Conservation (phyloP, 345 rosid species). For the Salix koriyanagi region DNA sequence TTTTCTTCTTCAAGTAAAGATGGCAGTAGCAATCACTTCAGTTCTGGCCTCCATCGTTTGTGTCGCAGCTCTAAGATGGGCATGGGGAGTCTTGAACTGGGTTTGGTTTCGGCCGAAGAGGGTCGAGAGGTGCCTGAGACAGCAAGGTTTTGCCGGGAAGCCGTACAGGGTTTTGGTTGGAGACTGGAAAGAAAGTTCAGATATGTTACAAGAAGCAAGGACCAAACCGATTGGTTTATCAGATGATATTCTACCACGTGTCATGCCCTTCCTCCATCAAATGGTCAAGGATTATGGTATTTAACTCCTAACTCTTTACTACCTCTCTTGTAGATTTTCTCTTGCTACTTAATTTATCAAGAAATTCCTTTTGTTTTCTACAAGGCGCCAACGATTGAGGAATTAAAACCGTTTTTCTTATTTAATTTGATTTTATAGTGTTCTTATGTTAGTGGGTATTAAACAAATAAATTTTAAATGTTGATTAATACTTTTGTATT, state of each 20-base stretch:
- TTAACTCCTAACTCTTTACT: not conserved
- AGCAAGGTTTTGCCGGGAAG: constrained; percentile 44
- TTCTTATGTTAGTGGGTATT: too few species aligned
- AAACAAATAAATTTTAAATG: too few species aligned
- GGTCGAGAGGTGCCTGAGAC: constrained; percentile 39
- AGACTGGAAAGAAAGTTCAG: constrained; percentile 30
- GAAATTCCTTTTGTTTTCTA: too few species aligned
- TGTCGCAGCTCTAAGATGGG: not conserved
- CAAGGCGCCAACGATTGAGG: too few species aligned
- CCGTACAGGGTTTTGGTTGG: constrained; percentile 35
- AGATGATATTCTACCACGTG: constrained; percentile 30
- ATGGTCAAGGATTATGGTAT: constrained; percentile 33
- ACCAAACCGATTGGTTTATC: constrained; percentile 34
- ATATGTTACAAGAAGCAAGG: constrained; percentile 25
- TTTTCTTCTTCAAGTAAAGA: not conserved
- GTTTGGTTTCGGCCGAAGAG: constrained; percentile 47
- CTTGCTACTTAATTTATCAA: too few species aligned
- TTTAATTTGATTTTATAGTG: too few species aligned
- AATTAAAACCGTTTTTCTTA: too few species aligned
- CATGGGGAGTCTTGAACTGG: constrained; percentile 34
- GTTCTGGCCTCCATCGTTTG: not conserved
- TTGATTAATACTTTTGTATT: too few species aligned
- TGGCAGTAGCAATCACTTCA: not conserved
- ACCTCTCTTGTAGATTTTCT: not conserved
- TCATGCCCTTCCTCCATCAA: constrained; percentile 33